These are phyloP conservation scores for Lenwebbia sp. DNA, from an alignment of 345 rosid species.

Conservation along the genomic window DNA sequence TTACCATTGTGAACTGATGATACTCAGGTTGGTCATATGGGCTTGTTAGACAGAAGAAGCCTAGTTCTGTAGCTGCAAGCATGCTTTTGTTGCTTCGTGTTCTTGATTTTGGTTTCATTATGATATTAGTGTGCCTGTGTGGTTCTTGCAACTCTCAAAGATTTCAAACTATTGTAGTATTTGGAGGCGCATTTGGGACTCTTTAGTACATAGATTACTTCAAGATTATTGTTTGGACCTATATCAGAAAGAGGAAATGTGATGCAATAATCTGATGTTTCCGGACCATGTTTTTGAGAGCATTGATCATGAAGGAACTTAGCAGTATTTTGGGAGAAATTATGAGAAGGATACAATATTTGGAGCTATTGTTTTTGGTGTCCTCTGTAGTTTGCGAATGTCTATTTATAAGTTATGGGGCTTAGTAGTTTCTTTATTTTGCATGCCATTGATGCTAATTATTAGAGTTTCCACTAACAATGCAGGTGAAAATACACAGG, in stretches of 20 bases:
- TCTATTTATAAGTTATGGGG: not conserved
- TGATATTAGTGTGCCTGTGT: not conserved
- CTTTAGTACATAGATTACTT: not conserved
- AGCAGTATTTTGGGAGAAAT: not conserved
- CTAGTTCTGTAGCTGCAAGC: not conserved
- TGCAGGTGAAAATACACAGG: slow-evolving; percentile 80
- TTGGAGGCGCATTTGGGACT: not conserved
- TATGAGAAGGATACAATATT: not conserved
- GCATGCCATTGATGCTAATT: not conserved
- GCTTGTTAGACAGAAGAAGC: not conserved
- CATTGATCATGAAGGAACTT: not conserved
- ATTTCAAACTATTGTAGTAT: not conserved
- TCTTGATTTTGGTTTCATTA: not conserved
- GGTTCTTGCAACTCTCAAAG: not conserved
- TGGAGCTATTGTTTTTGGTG: not conserved
- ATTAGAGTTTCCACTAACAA: not conserved
- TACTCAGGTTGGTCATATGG: not conserved
- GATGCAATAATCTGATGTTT: not conserved
- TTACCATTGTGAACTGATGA: not conserved
- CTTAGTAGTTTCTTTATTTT: not conserved
- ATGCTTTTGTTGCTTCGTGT: not conserved
- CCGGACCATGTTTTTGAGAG: not conserved
- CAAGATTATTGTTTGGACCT: not conserved
- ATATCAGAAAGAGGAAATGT: not conserved
- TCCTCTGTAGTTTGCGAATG: not conserved